phyloP scores from a whole-genome alignment of 768 basidiomycete species.

The Tremella fuciformis region DNA sequence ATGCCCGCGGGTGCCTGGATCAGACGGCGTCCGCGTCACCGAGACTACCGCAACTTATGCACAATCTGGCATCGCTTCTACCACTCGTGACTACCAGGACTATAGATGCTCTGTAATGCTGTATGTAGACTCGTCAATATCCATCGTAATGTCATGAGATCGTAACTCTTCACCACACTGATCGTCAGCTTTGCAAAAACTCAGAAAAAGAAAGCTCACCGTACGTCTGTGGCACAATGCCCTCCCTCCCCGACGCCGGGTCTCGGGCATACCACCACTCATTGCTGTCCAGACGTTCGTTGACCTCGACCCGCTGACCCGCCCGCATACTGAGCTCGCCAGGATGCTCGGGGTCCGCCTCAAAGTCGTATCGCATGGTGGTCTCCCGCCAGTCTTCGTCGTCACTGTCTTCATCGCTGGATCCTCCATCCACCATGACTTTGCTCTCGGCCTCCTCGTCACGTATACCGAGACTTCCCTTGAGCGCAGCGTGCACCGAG shows the following conservation, averaged over 20 bases:
- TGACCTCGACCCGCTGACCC: conserved; percentile 44
- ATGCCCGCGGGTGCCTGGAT: too few relatives aligned
- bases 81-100: too few relatives aligned
- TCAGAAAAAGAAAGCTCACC: conserved; percentile 24
- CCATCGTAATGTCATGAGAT: too few relatives aligned
- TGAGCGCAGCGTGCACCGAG: conserved; percentile 17
- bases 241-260: conserved; percentile 72
- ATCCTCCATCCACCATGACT: conserved; percentile 5
- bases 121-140: too few relatives aligned
- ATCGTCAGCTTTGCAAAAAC: background rate
- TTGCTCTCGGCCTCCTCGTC: conserved; percentile 19
- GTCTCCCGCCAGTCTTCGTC: conserved; percentile 48
- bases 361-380: conserved; percentile 49
- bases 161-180: too few relatives aligned
- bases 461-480: conserved; percentile 9
- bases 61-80: too few relatives aligned
- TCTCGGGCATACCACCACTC: conserved; percentile 97
- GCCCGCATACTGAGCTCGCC: conserved; percentile 50
- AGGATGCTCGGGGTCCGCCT: conserved; percentile 45
- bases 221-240: conserved; percentile 87
- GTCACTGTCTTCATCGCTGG: conserved; percentile 25
- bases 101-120: too few relatives aligned
- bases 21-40: too few relatives aligned
- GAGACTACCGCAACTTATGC: too few relatives aligned
- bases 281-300: conserved; percentile 57